Evolutionary conservation across 2,329 filamentous ascomycete genomes (phyloP), one percentile per base, ranked within the genome.

Genomic region (Penicillium crustosum): DNA sequence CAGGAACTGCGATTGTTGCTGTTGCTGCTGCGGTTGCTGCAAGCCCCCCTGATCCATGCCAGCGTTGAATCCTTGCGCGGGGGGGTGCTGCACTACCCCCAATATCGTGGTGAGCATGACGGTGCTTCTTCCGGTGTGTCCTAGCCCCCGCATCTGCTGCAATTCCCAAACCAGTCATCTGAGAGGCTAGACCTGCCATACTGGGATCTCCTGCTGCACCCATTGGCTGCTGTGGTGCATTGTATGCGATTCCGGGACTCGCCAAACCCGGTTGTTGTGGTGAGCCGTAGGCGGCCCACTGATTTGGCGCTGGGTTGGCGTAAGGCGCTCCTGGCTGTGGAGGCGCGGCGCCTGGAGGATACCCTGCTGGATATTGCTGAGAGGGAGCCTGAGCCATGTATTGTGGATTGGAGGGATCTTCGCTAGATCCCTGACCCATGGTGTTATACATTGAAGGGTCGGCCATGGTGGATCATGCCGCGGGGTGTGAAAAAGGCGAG

Each of bases 41-140:
- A 81, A 81, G 31, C 81, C 84, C 12, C 80, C 78, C 25, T 83
- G 81, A 2, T 86, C 85, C 69, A 88, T 85, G 60, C 86, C 88
- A 71, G 88, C 88, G 77, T 88, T 88, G 77, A 89, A 90, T 12
- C 86, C 79, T 69, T 89, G 86, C 6, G 87, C 86, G 35, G 86
- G 86, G 86, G 49, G 86, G 54, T 13, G 63, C 60, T 25, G 63
- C 55, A 29, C 60, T 81, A 13, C 87, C 82, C 23, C 89, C 86
- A 53, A 97, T 85, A 39, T 86, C 88, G 75, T 97, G 93, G 75
- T 96, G 90, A 62, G 93, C 93, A 77, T 97, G 93, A 59, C 91
- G 86, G 73, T 97, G 89, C 83, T 96, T 97, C 86, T 96, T 97
- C 82, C 93, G 89, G 50, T 79, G 75, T 38, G 74, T 65, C 73